Evolutionary conservation across 768 basidiomycete species (phyloP), one percentile per base, ranked within the genome.

Genomic region (Suillus hirtellus): DNA sequence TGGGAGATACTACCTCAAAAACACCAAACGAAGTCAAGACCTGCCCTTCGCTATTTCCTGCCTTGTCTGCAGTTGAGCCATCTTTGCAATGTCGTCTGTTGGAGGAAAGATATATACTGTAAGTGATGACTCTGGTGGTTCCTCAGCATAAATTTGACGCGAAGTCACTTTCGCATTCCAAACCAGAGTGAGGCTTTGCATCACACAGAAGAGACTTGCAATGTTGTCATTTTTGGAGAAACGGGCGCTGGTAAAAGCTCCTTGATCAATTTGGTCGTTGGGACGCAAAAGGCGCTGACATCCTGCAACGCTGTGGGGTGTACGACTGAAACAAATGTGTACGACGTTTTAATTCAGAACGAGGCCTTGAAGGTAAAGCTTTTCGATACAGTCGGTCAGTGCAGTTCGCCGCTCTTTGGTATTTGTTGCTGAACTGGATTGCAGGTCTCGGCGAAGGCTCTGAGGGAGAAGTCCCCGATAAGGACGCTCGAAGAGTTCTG

Each of bases 221-320:
- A 72, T 54, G 21, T 74, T 6, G 73, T 74, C 63, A 60, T 74
- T 65, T 74, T 76, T 61, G 73, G 73, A 62, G 68, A 75, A 14
- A 76, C 75, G 1, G 75, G 75, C 8, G 69, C 71, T 65, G 73
- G 73, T 0, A 64, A 75, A 63, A 74, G 73, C 59, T 74, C 73
- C 8, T 67, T 74, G 60, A 73, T 74, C 14, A 74, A 74, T 43
- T 46, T 74, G 46, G 71, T 74, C 63, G 60, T 68, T 59, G 68
- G 70, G 24, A 67, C 67, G 54, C 75, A 71, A 61, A 71, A 69
- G 63, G 75, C 73, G 61, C 75, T 0, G 17, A 66, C 64, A n/a
- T 72, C 70, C 37, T 59, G 59, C 49, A 66, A 70, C 38, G 46
- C 72, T 19, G 3, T 27, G 1, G 60, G 66, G 31, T 68, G 70